Evolutionary conservation across 129 eudicot genomes (phyloP).

Genomic region (Ambrosia artemisiifolia): DNA sequence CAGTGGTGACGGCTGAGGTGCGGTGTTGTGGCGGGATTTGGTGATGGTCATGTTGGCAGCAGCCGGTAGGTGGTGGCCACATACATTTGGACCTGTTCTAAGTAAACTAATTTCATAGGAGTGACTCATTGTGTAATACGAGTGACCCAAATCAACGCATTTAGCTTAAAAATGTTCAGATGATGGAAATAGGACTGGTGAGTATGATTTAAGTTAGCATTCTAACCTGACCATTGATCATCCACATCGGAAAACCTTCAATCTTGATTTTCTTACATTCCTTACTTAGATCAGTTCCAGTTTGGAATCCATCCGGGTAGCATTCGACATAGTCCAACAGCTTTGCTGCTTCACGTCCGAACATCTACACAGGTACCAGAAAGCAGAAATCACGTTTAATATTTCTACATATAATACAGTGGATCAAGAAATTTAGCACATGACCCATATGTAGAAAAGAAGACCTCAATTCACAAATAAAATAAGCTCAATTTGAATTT

Average conservation of each 20-base stretch:
- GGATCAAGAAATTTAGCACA: neutral
- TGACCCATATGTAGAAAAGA: neutral
- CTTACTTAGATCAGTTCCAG: conserved; percentile 48
- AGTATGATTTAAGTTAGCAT: neutral
- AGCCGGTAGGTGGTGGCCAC: neutral
- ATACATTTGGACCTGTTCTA: neutral
- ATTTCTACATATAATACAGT: neutral
- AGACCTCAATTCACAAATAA: neutral
- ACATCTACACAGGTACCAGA: conserved; percentile 49
- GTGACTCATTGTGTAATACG: neutral
- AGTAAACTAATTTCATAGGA: neutral
- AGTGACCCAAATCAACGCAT: neutral
- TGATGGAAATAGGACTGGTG: neutral
- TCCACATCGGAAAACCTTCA: conserved; percentile 97
- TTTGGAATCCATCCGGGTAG: conserved; percentile 74
- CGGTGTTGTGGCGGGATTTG: too few relatives aligned
- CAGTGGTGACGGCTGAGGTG: too few relatives aligned
- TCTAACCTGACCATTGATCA: conserved; percentile 78
- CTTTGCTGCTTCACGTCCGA: conserved; percentile 95
- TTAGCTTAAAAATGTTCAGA: neutral
- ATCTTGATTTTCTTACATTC: conserved; percentile 59
- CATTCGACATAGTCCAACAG: conserved; percentile 83
- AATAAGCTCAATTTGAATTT: neutral
- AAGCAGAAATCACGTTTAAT: neutral
- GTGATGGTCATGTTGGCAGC: neutral